These are phyloP conservation scores for Nakazawaea pomicola DNA, from an alignment of 805 yeast species.

Conservation along the genomic window DNA sequence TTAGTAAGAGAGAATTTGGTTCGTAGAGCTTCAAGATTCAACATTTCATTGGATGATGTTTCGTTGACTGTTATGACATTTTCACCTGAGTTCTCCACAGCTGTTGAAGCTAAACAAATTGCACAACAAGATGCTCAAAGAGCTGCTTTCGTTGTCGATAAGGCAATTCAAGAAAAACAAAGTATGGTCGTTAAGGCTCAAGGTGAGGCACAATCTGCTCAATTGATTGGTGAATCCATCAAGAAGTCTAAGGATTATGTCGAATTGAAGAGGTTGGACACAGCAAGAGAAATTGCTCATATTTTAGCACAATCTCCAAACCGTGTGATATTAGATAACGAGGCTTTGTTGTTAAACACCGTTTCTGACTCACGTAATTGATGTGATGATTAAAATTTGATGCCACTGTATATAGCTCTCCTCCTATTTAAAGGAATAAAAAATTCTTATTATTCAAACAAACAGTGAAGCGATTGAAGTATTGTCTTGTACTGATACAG, in stretches of 20 bases:
- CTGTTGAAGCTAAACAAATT: conserved; percentile 98
- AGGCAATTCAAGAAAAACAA: conserved; percentile 96
- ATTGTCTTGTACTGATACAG: too few species aligned
- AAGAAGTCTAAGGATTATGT: conserved; percentile 95
- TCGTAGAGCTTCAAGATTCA: conserved; percentile 88
- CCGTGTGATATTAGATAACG: conserved; percentile 86
- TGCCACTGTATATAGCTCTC: background rate
- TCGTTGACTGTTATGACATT: conserved; percentile 96
- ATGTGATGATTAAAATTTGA: background rate
- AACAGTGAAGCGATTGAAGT: too few species aligned
- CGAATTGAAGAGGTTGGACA: conserved; percentile 93
- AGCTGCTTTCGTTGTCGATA: conserved; percentile 95
- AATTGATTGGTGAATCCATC: conserved; percentile 97
- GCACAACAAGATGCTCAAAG: conserved; percentile 99
- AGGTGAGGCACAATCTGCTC: conserved; percentile 98
- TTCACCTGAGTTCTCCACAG: conserved; percentile 95
- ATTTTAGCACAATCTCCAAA: conserved; percentile 86
- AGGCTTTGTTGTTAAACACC: conserved; percentile 86
- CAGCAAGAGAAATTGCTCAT: conserved; percentile 91
- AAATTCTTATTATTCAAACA: too few species aligned
- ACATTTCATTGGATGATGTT: conserved; percentile 87
- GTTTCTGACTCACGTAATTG: conserved; percentile 67
- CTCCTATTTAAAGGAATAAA: too few species aligned
- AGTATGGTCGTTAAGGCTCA: conserved; percentile 94
- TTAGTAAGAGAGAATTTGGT: conserved; percentile 87